Evolutionary conservation across 768 basidiomycete genomes (phyloP).

Genomic region (Lactifluus pinguis): DNA sequence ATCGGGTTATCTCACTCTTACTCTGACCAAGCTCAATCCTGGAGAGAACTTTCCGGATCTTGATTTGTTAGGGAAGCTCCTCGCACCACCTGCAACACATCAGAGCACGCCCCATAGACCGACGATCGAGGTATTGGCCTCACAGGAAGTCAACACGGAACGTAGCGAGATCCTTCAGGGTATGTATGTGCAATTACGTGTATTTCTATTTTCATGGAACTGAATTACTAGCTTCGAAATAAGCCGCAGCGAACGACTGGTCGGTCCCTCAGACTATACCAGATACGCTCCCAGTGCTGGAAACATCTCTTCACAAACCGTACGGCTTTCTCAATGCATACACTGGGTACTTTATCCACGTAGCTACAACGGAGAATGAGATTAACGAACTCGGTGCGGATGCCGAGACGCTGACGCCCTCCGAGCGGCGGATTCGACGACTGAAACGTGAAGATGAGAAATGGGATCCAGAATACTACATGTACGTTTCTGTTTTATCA

Average conservation of each 20-base stretch:
- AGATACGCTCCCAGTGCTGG: conserved; percentile 30
- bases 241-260: conserved; percentile 80
- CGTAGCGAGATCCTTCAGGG: conserved; percentile 47
- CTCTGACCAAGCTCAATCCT: conserved; percentile 55
- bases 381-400: conserved; percentile 68
- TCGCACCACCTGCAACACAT: conserved; percentile 48
- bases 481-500: conserved; percentile 37
- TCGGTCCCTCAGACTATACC: conserved; percentile 58
- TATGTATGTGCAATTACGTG: conserved; percentile 21
- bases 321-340: conserved; percentile 77
- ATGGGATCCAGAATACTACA: conserved; percentile 80
- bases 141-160: conserved; percentile 29
- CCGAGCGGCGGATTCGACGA: conserved; percentile 46
- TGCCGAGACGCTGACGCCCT: conserved; percentile 45
- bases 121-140: conserved; percentile 49
- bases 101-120: conserved; percentile 26
- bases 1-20: conserved; percentile 69
- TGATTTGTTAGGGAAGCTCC: conserved; percentile 67
- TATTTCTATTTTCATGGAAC: neutral
- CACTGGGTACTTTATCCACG: conserved; percentile 67
- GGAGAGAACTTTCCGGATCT: conserved; percentile 69
- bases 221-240: neutral
- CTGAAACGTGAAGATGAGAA: conserved; percentile 60
- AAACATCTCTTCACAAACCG: conserved; percentile 35
- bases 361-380: conserved; percentile 69